A percentile compares a stretch with the other conserved stretches of the same genome.
Conservation (phyloP, 306 rosid species). For the Rosa lucieae region DNA sequence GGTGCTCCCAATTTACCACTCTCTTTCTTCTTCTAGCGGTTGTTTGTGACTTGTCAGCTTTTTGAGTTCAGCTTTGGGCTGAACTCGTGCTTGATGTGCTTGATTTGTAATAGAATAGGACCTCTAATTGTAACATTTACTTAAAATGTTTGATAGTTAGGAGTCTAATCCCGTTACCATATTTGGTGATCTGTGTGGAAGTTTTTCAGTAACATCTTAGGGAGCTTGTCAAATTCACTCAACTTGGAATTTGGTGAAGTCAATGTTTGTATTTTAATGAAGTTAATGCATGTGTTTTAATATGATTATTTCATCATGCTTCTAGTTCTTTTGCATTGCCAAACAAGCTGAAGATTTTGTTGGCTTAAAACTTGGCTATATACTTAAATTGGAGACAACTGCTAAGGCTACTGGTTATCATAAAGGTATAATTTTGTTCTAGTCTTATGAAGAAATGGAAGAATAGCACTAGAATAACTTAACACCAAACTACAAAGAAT, state of each 20-base stretch:
- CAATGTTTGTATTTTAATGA: not conserved
- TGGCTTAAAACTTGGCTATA: not conserved
- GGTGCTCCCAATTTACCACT: conserved; percentile 11
- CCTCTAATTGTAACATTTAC: conserved; percentile 39
- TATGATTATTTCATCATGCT: not conserved
- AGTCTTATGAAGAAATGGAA: not conserved
- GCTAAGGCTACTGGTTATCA: not conserved
- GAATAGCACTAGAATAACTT: too few species aligned
- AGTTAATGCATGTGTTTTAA: not conserved
- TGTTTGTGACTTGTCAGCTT: conserved; percentile 33
- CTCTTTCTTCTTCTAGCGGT: conserved; percentile 30
- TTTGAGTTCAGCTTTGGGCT: conserved; percentile 76
- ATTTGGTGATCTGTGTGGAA: conserved; percentile 23
- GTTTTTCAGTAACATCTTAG: conserved; percentile 34
- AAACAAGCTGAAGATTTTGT: not conserved
- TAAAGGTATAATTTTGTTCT: not conserved
- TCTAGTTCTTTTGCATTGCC: not conserved
- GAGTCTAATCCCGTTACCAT: conserved; percentile 22
- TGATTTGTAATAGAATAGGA: conserved; percentile 30
- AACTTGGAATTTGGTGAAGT: conserved; percentile 21
- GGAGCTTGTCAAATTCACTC: conserved; percentile 21
- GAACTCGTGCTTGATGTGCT: conserved; percentile 46
- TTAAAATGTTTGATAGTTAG: conserved; percentile 30
- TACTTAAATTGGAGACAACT: not conserved
- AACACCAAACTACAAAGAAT: not conserved